Conservation (phyloP, 805 yeast genomes). For the Yarrowia phangngaensis region DNA sequence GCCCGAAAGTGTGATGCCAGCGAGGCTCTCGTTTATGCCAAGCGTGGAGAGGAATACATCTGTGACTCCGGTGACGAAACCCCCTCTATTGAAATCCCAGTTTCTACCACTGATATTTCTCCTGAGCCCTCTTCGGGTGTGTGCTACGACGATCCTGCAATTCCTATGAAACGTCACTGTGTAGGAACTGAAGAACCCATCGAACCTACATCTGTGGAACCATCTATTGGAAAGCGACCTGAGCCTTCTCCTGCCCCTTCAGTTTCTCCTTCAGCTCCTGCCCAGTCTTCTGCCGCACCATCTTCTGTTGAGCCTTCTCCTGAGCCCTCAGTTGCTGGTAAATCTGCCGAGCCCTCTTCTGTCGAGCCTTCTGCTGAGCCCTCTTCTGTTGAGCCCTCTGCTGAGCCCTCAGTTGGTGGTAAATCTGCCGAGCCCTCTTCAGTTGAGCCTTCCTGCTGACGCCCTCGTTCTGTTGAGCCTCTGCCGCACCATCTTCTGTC, state of each 20-base stretch:
- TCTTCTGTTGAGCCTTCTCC: constrained; percentile 6
- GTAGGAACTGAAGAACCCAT: too few relatives aligned
- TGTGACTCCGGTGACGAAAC: not conserved
- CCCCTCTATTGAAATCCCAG: not conserved
- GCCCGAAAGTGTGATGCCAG: too few relatives aligned
- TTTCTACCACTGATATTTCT: too few relatives aligned
- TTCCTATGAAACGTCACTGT: too few relatives aligned
- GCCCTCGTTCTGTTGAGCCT: not conserved
- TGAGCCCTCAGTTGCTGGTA: not conserved
- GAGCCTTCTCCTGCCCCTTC: too few relatives aligned
- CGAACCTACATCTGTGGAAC: too few relatives aligned
- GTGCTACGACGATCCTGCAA: too few relatives aligned
- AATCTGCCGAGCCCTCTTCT: constrained; percentile 2
- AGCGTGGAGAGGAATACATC: too few relatives aligned
- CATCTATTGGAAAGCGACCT: too few relatives aligned
- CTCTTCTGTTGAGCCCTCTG: constrained; percentile 3
- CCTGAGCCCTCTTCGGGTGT: too few relatives aligned
- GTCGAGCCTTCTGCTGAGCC: constrained; percentile 2
- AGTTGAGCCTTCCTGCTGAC: constrained; percentile 1
- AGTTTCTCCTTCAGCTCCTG: not conserved
- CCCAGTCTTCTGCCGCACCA: not conserved
- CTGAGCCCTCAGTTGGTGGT: too few relatives aligned
- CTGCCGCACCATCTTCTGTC: constrained; percentile 1
- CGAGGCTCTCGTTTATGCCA: too few relatives aligned
- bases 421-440: not conserved